These are phyloP conservation scores for Bryopsis sp. DNA, from an alignment of 139 green algal species.

Conservation along the genomic window DNA sequence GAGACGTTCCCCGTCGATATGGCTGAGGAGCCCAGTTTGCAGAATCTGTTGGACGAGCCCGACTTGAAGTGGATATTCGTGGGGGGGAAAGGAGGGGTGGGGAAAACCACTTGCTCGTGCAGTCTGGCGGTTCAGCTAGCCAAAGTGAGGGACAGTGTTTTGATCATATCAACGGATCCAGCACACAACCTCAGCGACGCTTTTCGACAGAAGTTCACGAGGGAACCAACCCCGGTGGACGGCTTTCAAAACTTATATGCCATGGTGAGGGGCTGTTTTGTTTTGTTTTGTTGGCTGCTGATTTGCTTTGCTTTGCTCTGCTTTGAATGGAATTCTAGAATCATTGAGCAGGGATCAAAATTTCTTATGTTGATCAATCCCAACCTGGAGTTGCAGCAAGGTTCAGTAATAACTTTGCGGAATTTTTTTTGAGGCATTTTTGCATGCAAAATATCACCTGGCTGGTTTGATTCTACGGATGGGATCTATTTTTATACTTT, in stretches of 20 bases:
- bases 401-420: no score
- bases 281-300: background rate
- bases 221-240: slow-evolving; percentile 62
- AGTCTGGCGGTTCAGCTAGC: slow-evolving; percentile 82
- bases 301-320: no score
- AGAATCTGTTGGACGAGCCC: slow-evolving; percentile 80
- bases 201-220: slow-evolving; percentile 93
- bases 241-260: slow-evolving; percentile 89
- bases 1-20: slow-evolving; percentile 19
- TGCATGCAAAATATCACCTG: no score
- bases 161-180: slow-evolving; percentile 94
- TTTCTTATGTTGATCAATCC: no score
- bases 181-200: slow-evolving; percentile 94
- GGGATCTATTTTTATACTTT: background rate
- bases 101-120: slow-evolving; percentile 83
- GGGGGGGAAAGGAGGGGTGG: slow-evolving; percentile 85
- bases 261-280: slow-evolving; percentile 61
- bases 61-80: slow-evolving; percentile 94
- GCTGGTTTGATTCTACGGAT: no score
- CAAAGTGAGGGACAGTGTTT: slow-evolving; percentile 60
- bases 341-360: no score
- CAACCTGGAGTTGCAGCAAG: no score
- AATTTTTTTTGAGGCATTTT: no score
- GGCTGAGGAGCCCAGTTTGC: slow-evolving; percentile 61
- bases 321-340: no score